These are phyloP conservation scores for Coleophoma crateriformis DNA, from an alignment of 2,329 filamentous ascomycete species.

Conservation along the genomic window DNA sequence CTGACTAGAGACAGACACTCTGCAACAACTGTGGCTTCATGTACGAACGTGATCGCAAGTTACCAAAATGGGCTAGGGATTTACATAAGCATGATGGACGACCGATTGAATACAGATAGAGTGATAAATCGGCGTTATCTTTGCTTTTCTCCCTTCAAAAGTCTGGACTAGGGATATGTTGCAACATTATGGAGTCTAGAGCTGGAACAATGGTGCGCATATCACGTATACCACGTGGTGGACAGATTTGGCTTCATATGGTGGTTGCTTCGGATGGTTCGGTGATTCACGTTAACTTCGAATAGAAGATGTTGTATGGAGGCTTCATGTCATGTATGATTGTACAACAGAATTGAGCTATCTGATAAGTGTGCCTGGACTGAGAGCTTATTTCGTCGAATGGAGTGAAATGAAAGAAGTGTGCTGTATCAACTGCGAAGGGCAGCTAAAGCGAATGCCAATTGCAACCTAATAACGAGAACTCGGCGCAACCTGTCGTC, in stretches of 20 bases:
- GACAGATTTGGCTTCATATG: neutral
- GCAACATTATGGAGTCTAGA: slow-evolving; percentile 8
- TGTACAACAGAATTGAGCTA: slow-evolving; percentile 7
- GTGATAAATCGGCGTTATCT: neutral
- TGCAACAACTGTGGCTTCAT: slow-evolving; percentile 91
- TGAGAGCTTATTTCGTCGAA: too few species aligned
- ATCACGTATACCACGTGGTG: slow-evolving; percentile 8
- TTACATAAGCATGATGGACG: slow-evolving; percentile 44
- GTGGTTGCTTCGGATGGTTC: neutral
- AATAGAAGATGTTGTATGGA: neutral
- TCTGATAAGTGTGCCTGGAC: slow-evolving; percentile 5
- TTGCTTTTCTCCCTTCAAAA: slow-evolving; percentile 1
- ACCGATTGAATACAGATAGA: slow-evolving; percentile 23
- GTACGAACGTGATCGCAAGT: slow-evolving; percentile 79
- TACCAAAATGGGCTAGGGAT: slow-evolving; percentile 72
- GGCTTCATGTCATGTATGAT: neutral
- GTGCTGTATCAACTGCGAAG: too few species aligned
- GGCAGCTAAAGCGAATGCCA: too few species aligned
- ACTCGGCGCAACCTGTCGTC: too few species aligned
- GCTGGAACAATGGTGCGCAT: slow-evolving; percentile 1
- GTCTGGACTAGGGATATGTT: slow-evolving; percentile 5
- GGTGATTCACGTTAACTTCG: neutral
- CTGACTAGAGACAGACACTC: slow-evolving; percentile 49
- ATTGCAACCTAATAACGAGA: too few species aligned
- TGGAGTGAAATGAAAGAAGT: too few species aligned